Conservation (phyloP, 129 eudicot genomes). For the Tanacetum coccineum region DNA sequence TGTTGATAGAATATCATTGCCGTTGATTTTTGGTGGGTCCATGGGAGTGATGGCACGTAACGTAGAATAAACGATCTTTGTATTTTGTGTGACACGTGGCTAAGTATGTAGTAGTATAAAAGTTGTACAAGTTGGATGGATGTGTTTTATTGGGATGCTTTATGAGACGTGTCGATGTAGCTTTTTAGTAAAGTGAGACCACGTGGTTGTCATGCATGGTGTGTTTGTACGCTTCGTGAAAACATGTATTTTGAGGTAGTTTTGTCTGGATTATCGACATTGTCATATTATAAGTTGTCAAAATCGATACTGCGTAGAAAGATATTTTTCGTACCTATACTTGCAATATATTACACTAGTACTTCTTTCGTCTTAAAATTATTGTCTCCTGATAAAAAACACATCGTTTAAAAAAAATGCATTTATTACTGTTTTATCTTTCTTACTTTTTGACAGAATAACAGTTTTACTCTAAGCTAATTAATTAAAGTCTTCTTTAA, state of each 20-base stretch:
- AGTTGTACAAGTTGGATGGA: conserved; percentile 3
- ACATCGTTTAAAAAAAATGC: too few species aligned
- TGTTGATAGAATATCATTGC: background rate
- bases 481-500: too few species aligned
- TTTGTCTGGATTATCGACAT: too few species aligned
- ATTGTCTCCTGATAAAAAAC: too few species aligned
- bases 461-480: too few species aligned
- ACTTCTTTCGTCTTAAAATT: too few species aligned
- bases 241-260: background rate
- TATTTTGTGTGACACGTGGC: conserved; percentile 15
- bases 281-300: too few species aligned
- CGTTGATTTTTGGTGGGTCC: background rate
- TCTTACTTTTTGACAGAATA: too few species aligned
- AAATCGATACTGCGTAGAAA: too few species aligned
- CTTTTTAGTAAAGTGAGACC: conserved; percentile 11
- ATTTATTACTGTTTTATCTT: too few species aligned
- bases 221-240: background rate
- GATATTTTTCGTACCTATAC: too few species aligned
- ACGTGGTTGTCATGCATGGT: conserved; percentile 26
- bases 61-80: background rate
- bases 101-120: background rate
- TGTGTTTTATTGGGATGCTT: background rate
- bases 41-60: background rate
- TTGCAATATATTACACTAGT: too few species aligned
- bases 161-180: conserved; percentile 19